Percentiles rank a stretch among this genome's conserved stretches.
Conservation (phyloP, 2,329 filamentous ascomycete genomes). For the Oidium heveae region DNA sequence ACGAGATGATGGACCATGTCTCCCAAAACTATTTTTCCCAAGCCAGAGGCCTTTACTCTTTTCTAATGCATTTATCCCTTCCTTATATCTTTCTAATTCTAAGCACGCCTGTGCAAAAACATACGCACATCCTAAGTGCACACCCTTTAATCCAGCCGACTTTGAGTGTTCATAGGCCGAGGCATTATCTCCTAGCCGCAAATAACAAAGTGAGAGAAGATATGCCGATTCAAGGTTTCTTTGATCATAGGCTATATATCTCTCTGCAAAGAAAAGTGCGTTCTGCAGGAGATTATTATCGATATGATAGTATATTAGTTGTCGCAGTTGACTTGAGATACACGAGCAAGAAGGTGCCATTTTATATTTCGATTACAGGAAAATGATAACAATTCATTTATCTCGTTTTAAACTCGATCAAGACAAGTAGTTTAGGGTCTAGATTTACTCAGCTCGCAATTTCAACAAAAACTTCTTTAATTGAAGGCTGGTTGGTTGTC, state of each 20-base stretch:
- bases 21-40: conserved; percentile 52
- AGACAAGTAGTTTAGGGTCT: too few species aligned
- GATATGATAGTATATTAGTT: conserved; percentile 43
- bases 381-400: neutral
- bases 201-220: conserved; percentile 62
- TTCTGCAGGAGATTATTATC: conserved; percentile 79
- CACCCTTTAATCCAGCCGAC: conserved; percentile 39
- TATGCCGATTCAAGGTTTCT: conserved; percentile 59
- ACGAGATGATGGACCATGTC: conserved; percentile 53
- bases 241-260: conserved; percentile 62
- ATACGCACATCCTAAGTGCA: conserved; percentile 69
- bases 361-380: neutral
- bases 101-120: conserved; percentile 79
- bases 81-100: conserved; percentile 49
- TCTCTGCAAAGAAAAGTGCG: conserved; percentile 78
- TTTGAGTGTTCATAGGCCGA: conserved; percentile 70
- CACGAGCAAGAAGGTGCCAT: conserved; percentile 12
- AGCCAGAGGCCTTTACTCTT: conserved; percentile 56
- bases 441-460: too few species aligned
- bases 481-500: too few species aligned
- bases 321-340: conserved; percentile 20
- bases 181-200: conserved; percentile 58
- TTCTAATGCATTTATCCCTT: conserved; percentile 65
- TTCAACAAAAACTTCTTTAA: too few species aligned
- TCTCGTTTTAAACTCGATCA: too few species aligned